A percentile compares a stretch with the other conserved stretches of the same genome.
phyloP scores from a whole-genome alignment of 495 filamentous ascomycete species.

The Daldinia decipiens region DNA sequence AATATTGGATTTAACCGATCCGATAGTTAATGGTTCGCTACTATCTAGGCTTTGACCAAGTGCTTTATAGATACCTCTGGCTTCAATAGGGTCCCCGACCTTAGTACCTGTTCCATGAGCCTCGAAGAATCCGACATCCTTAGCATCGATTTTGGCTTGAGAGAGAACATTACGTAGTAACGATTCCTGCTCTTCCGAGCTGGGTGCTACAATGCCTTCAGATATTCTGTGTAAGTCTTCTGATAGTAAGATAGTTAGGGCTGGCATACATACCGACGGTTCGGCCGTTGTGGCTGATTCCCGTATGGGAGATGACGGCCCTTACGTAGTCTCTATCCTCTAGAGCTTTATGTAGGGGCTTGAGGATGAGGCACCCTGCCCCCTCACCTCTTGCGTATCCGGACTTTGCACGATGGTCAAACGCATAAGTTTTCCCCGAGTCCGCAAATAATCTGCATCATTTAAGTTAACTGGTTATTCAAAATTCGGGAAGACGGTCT shows the following conservation, averaged over 20 bases:
- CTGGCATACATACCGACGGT: conserved; percentile 55
- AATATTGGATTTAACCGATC: conserved; percentile 67
- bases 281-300: conserved; percentile 66
- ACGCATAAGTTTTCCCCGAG: conserved; percentile 52
- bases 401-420: conserved; percentile 55
- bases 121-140: conserved; percentile 51
- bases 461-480: conserved; percentile 4
- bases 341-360: conserved; percentile 63
- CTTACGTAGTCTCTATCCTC: conserved; percentile 65
- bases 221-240: conserved; percentile 6
- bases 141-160: conserved; percentile 52
- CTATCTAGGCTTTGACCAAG: conserved; percentile 48
- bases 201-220: conserved; percentile 64
- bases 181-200: conserved; percentile 57
- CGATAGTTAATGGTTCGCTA: conserved; percentile 57
- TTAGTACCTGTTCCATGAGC: conserved; percentile 51
- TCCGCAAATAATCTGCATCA: conserved; percentile 50
- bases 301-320: conserved; percentile 63
- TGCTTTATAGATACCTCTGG: conserved; percentile 52
- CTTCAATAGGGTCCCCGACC: conserved; percentile 60
- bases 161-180: conserved; percentile 35
- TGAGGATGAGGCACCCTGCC: conserved; percentile 59
- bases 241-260: conserved; percentile 40
- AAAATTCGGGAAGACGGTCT: background rate
- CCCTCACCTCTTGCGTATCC: conserved; percentile 60